Conservation (phyloP, 495 filamentous ascomycete genomes). For the Aspergillus taichungensis region DNA sequence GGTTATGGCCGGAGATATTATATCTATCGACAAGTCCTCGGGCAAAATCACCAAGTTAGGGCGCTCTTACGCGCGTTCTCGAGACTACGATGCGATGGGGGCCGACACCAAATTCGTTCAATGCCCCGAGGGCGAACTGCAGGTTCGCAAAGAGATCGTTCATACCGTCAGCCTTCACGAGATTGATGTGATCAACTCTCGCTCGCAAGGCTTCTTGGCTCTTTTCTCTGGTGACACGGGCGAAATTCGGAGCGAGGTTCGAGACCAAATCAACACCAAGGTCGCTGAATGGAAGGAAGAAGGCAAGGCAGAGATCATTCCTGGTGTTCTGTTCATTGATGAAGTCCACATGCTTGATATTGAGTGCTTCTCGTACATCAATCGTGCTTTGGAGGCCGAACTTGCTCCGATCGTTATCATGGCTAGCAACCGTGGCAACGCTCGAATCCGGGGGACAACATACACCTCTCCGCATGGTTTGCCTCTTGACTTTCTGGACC, state of each 20-base stretch:
- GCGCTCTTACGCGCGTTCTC: slow-evolving; percentile 81
- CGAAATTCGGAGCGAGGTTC: slow-evolving; percentile 93
- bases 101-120: slow-evolving; percentile 97
- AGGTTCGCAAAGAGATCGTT: slow-evolving; percentile 92
- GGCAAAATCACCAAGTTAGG: slow-evolving; percentile 97
- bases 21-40: slow-evolving; percentile 94
- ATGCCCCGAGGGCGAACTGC: slow-evolving; percentile 96
- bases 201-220: slow-evolving; percentile 91
- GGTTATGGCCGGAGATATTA: slow-evolving; percentile 95
- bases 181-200: slow-evolving; percentile 98
- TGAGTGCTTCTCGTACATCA: slow-evolving; percentile 97
- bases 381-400: slow-evolving; percentile 88
- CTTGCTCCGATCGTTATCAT: slow-evolving; percentile 97
- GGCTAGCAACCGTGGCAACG: slow-evolving; percentile 93
- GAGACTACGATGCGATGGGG: slow-evolving; percentile 99
- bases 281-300: slow-evolving; percentile 98
- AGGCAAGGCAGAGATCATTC: slow-evolving; percentile 96
- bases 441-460: slow-evolving; percentile 86
- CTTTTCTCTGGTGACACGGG: slow-evolving; percentile 97
- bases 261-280: slow-evolving; percentile 98
- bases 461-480: slow-evolving; percentile 88
- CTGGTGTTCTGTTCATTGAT: slow-evolving; percentile 95
- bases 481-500: slow-evolving; percentile 92
- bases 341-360: slow-evolving; percentile 99
- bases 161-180: slow-evolving; percentile 97